Evolutionary conservation across 805 yeast species (phyloP).

Genomic region (Myxozyma monticola): DNA sequence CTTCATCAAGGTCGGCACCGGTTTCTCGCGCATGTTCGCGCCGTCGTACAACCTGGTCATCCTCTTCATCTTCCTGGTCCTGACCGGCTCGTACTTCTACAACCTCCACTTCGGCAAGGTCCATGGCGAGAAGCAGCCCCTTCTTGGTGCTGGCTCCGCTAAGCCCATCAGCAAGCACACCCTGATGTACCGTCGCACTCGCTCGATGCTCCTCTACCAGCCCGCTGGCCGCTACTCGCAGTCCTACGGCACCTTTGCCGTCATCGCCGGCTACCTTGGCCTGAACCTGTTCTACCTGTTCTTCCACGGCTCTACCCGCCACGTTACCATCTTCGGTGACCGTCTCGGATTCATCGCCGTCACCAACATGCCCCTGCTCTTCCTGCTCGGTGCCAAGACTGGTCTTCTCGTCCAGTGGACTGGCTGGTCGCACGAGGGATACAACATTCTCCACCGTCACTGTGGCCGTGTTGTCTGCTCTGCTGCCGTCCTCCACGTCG

Average conservation of each 20-base stretch:
- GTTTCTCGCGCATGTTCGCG: constrained; percentile 27
- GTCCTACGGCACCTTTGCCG: constrained; percentile 30
- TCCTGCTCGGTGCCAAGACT: constrained; percentile 32
- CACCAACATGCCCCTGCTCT: constrained; percentile 29
- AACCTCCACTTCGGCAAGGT: constrained; percentile 23
- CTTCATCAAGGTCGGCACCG: constrained; percentile 31
- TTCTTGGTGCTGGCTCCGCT: constrained; percentile 16
- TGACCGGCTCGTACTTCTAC: constrained; percentile 26
- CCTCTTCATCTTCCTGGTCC: constrained; percentile 23
- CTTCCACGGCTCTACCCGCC: constrained; percentile 27
- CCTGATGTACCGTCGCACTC: constrained; percentile 25
- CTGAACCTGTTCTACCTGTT: constrained; percentile 27
- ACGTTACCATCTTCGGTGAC: constrained; percentile 30
- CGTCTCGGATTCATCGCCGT: constrained; percentile 31
- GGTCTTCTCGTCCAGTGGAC: constrained; percentile 31
- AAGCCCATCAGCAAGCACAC: constrained; percentile 21
- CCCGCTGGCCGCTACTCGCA: constrained; percentile 29
- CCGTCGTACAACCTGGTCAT: constrained; percentile 30
- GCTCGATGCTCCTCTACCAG: constrained; percentile 30
- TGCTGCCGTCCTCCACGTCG: constrained; percentile 29
- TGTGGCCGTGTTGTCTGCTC: constrained; percentile 29
- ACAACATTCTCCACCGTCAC: constrained; percentile 31
- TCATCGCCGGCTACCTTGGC: constrained; percentile 29
- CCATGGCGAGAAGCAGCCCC: constrained; percentile 32
- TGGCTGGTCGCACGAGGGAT: constrained; percentile 33